Conservation (phyloP, 768 basidiomycete species). For the Tulasnella sp. region DNA sequence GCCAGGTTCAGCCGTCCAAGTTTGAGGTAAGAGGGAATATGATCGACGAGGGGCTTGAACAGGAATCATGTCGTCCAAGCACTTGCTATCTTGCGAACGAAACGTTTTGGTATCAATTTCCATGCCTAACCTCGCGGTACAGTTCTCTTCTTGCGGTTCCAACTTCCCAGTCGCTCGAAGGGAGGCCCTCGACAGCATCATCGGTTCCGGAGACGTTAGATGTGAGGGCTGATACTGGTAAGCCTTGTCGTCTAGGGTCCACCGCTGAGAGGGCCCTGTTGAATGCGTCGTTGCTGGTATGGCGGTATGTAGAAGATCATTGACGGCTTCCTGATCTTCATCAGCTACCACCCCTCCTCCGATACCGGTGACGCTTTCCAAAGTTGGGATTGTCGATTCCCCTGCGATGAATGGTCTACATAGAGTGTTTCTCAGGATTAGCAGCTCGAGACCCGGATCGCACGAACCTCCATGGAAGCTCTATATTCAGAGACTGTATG, state of each 20-base stretch:
- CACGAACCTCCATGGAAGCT: slow-evolving; percentile 56
- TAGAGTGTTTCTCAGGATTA: slow-evolving; percentile 21
- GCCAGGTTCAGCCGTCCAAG: too few relatives aligned
- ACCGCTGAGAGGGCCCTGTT: background rate
- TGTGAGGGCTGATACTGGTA: background rate
- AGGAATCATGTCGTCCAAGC: too few relatives aligned
- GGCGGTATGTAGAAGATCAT: background rate
- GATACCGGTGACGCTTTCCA: slow-evolving; percentile 27
- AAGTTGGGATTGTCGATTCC: slow-evolving; percentile 27
- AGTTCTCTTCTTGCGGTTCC: background rate
- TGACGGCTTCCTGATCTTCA: background rate
- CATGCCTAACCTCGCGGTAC: too few relatives aligned
- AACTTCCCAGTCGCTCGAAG: background rate
- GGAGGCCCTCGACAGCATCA: background rate
- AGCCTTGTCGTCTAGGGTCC: background rate
- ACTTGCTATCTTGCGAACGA: too few relatives aligned
- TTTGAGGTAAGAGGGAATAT: too few relatives aligned
- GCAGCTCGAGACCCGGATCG: background rate
- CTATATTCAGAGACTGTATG: slow-evolving; percentile 43
- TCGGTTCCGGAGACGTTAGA: background rate
- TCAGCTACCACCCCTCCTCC: background rate
- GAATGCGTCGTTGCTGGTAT: background rate
- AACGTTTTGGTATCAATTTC: too few relatives aligned
- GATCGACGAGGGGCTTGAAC: too few relatives aligned
- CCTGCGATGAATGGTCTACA: slow-evolving; percentile 40